A percentile compares a stretch with the other conserved stretches of the same genome.
These are phyloP conservation scores for Nigrospora sphaerica DNA, from an alignment of 2,329 filamentous ascomycete genomes.

Conservation along the genomic window DNA sequence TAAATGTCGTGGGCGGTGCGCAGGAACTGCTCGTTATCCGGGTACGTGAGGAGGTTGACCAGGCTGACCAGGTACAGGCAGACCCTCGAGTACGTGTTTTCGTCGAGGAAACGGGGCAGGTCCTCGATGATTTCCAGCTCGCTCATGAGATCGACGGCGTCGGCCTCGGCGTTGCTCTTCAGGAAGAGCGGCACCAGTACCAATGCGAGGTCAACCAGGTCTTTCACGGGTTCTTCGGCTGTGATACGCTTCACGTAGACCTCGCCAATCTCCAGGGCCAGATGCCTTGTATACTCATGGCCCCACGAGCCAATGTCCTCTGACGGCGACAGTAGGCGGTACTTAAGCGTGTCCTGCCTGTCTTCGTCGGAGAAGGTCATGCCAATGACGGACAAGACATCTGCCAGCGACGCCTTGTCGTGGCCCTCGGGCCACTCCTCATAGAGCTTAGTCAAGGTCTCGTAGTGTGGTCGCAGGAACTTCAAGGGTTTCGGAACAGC, in stretches of 20 bases:
- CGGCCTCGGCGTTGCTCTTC: slow-evolving; percentile 94
- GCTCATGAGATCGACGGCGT: slow-evolving; percentile 93
- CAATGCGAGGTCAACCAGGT: slow-evolving; percentile 78
- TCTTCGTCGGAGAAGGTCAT: slow-evolving; percentile 99
- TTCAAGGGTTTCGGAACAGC: slow-evolving; percentile 97
- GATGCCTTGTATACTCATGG: slow-evolving; percentile 94
- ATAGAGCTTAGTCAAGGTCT: slow-evolving; percentile 79
- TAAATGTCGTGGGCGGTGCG: slow-evolving; percentile 91
- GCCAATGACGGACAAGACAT: slow-evolving; percentile 92
- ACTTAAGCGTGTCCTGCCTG: slow-evolving; percentile 92
- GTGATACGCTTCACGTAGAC: slow-evolving; percentile 85
- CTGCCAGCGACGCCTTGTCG: slow-evolving; percentile 84
- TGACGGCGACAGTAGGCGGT: slow-evolving; percentile 80
- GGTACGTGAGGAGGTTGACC: slow-evolving; percentile 95
- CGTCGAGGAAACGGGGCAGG: slow-evolving; percentile 82
- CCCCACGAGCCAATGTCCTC: slow-evolving; percentile 96
- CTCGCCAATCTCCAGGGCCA: slow-evolving; percentile 91
- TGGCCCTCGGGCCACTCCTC: slow-evolving; percentile 80
- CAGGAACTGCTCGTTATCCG: slow-evolving; percentile 94
- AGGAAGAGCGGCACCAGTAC: slow-evolving; percentile 89
- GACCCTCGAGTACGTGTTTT: slow-evolving; percentile 87
- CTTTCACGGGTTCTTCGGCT: slow-evolving; percentile 74
- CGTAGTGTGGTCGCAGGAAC: slow-evolving; percentile 94
- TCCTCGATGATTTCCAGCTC: slow-evolving; percentile 96
- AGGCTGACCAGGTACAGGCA: slow-evolving; percentile 99